Evolutionary conservation across 2,329 filamentous ascomycete species (phyloP).

Genomic region (Zymoseptoria ardabiliae): DNA sequence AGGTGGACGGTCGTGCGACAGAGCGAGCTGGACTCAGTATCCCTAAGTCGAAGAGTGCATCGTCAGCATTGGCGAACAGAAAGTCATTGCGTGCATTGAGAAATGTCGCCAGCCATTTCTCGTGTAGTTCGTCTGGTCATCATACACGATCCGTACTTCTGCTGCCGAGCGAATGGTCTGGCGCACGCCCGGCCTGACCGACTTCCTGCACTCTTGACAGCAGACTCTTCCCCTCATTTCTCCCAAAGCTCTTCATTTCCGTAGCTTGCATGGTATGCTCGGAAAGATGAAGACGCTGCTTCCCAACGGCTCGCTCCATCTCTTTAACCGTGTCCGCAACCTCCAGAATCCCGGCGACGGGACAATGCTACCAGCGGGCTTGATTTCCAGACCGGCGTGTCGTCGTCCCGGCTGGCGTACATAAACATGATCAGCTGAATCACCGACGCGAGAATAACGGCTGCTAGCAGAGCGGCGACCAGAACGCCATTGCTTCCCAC

Average conservation of each 20-base stretch:
- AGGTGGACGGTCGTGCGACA: too few species aligned
- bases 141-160: too few species aligned
- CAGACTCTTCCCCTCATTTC: too few species aligned
- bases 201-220: too few species aligned
- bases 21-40: too few species aligned
- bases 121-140: too few species aligned
- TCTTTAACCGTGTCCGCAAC: neutral
- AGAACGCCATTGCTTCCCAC: neutral
- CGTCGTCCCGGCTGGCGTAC: neutral
- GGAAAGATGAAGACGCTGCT: neutral
- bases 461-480: neutral
- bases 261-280: neutral
- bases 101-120: too few species aligned
- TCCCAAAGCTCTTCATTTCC: too few species aligned
- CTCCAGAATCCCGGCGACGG: neutral
- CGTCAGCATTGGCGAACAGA: neutral
- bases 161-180: too few species aligned
- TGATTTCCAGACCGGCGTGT: conserved; percentile 11
- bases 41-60: neutral
- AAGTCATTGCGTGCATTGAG: too few species aligned
- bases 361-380: conserved; percentile 6
- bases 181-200: too few species aligned
- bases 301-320: neutral
- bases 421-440: conserved; percentile 4
- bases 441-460: conserved; percentile 3